These are phyloP conservation scores for Nakataea oryzae DNA, from an alignment of 2,329 filamentous ascomycete genomes.

Conservation along the genomic window DNA sequence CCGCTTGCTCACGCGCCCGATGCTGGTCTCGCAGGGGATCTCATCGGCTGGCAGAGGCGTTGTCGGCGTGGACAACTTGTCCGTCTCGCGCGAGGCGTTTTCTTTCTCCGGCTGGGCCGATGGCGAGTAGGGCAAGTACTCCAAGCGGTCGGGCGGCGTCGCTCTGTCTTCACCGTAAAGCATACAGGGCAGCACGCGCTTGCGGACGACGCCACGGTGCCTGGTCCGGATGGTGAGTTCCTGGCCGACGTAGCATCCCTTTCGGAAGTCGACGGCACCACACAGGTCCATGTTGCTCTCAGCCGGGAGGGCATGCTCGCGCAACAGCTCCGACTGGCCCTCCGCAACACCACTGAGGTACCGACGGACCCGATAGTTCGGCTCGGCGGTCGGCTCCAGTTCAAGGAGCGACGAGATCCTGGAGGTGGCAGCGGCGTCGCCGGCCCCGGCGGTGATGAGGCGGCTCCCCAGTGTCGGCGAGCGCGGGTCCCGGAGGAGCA, in stretches of 20 bases:
- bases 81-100: background rate
- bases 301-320: conserved; percentile 66
- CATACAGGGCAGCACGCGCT: conserved; percentile 73
- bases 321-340: conserved; percentile 67
- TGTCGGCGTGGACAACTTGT: conserved; percentile 6
- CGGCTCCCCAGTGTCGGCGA: conserved; percentile 46
- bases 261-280: conserved; percentile 80
- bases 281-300: conserved; percentile 85
- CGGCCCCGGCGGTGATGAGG: conserved; percentile 19
- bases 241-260: conserved; percentile 95
- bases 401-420: background rate
- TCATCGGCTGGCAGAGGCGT: conserved; percentile 20
- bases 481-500: conserved; percentile 39
- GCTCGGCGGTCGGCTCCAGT: conserved; percentile 28
- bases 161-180: conserved; percentile 52
- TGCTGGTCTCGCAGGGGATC: conserved; percentile 34
- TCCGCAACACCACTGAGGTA: conserved; percentile 77
- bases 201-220: conserved; percentile 87
- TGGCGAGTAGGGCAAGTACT: conserved; percentile 29
- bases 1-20: conserved; percentile 40
- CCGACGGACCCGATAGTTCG: conserved; percentile 63
- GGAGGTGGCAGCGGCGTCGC: background rate
- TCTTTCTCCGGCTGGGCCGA: background rate
- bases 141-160: conserved; percentile 29
- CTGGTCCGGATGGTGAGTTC: conserved; percentile 93